Evolutionary conservation across 2,329 filamentous ascomycete genomes (phyloP).

Genomic region (Talaromyces sp.): DNA sequence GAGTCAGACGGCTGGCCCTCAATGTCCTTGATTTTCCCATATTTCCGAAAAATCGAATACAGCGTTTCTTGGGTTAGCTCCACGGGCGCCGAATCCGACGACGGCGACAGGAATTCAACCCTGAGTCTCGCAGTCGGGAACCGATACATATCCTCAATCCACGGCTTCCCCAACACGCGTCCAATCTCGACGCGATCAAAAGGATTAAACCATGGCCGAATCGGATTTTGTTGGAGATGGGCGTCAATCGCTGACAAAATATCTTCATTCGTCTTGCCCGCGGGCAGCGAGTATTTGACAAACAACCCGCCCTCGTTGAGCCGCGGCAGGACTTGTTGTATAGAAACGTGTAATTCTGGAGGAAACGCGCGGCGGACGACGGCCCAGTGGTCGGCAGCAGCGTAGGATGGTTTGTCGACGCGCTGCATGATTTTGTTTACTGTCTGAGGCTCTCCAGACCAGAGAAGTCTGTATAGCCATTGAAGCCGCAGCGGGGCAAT

Average conservation of each 20-base stretch:
- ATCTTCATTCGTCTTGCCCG: constrained; percentile 35
- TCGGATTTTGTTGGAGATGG: constrained; percentile 61
- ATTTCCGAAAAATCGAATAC: constrained; percentile 80
- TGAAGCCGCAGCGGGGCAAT: constrained; percentile 75
- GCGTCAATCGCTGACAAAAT: constrained; percentile 57
- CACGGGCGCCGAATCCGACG: constrained; percentile 61
- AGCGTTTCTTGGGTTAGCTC: constrained; percentile 82
- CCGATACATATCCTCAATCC: constrained; percentile 87
- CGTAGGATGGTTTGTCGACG: constrained; percentile 46
- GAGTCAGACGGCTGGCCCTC: constrained; percentile 75
- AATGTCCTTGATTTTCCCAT: constrained; percentile 87
- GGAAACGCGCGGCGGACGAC: constrained; percentile 60
- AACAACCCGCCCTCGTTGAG: constrained; percentile 91
- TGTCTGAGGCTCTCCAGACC: constrained; percentile 37
- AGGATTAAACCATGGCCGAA: constrained; percentile 88
- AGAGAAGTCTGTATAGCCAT: constrained; percentile 53
- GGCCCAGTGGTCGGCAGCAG: constrained; percentile 50
- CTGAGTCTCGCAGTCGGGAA: constrained; percentile 70
- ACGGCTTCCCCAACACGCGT: constrained; percentile 76
- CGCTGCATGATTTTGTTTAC: constrained; percentile 46
- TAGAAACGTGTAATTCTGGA: constrained; percentile 55
- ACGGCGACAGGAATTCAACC: constrained; percentile 76
- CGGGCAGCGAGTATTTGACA: constrained; percentile 68
- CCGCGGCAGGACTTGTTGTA: constrained; percentile 76
- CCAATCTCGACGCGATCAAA: constrained; percentile 65